Evolutionary conservation across 2,329 filamentous ascomycete species (phyloP), one percentile per base, ranked within the genome.

Genomic region (Neocatenulostroma microsporum): DNA sequence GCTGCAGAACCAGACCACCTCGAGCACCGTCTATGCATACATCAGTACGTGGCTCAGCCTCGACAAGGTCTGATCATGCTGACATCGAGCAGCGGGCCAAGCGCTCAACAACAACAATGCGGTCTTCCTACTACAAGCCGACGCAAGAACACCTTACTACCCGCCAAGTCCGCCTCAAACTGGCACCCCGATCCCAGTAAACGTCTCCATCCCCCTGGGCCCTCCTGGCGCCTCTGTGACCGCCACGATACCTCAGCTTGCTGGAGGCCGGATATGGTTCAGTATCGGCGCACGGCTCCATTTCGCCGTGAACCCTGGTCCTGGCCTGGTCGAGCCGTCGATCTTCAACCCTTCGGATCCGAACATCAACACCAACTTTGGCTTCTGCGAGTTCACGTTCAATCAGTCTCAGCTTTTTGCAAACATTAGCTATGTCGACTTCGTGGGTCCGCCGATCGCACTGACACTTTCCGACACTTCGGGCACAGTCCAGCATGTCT

Each of bases 351-450:
- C 49, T 4, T 40, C 49, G 15, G 67, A 70, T 38, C 63, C 64
- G 1, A 69, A 69, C 48, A 57, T 58, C 47, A 63, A 65, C 45
- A 57, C 62, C 34, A 57, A 59, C 34, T 70, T 68, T 55, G 60
- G 56, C 5, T 44, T 44, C 28, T 21, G 23, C 11, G 67, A 70
- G 36, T 69, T 70, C 50, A 70, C 67, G 3, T 68, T 58, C 58
- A 69, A 70, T 42, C 54, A 60, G 25, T 40, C 46, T 7, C 65
- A 69, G 42, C 49, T 70, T n/a, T 70, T 68, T 34, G 65, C 63
- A 33, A 70, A 70, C 42, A 61, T 61, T 47, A 55, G 49, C 36
- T 61, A 61, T 32, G 58, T 61, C 31, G 58, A 61, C 39, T 62
- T 61, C 25, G 57, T 60, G n/a, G 60, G 62, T 36, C 55, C 68